Conservation (phyloP, 805 yeast species). For the Jamesozyma spencerorum region DNA sequence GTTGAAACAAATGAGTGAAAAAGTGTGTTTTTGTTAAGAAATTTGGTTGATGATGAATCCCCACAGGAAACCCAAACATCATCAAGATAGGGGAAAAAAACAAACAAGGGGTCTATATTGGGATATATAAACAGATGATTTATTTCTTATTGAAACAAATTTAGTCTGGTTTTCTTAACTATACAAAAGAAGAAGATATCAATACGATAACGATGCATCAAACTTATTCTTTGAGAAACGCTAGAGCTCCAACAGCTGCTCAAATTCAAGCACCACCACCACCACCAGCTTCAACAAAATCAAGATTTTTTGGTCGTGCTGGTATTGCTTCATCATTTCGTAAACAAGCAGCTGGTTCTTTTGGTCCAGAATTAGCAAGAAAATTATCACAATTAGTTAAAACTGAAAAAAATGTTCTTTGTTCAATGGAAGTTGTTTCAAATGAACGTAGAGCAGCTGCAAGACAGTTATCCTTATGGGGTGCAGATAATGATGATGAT, state of each 20-base stretch:
- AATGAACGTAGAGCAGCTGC: slow-evolving; percentile 94
- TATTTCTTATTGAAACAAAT: too few relatives aligned
- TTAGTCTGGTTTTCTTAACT: too few relatives aligned
- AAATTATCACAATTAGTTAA: slow-evolving; percentile 86
- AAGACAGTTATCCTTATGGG: slow-evolving; percentile 95
- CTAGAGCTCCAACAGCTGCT: slow-evolving; percentile 76
- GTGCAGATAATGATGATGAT: slow-evolving; percentile 95
- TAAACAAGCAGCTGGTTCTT: slow-evolving; percentile 78
- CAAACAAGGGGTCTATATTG: too few relatives aligned
- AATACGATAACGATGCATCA: slow-evolving; percentile 54
- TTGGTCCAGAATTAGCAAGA: slow-evolving; percentile 92
- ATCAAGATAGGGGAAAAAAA: too few relatives aligned
- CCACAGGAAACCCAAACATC: too few relatives aligned
- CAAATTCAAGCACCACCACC: slow-evolving; percentile 75
- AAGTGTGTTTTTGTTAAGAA: too few relatives aligned
- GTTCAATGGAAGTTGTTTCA: slow-evolving; percentile 86
- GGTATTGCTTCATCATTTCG: slow-evolving; percentile 63
- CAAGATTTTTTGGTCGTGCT: slow-evolving; percentile 67
- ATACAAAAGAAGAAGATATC: too few relatives aligned
- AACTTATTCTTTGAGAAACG: slow-evolving; percentile 71
- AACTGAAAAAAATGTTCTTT: slow-evolving; percentile 93
- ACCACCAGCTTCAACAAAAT: slow-evolving; percentile 65
- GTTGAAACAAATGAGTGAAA: too few relatives aligned
- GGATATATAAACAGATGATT: too few relatives aligned
- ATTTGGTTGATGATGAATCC: too few relatives aligned